Evolutionary conservation across 2,329 filamentous ascomycete genomes (phyloP), one percentile per base, ranked within the genome.

Genomic region (Calonectria montana): DNA sequence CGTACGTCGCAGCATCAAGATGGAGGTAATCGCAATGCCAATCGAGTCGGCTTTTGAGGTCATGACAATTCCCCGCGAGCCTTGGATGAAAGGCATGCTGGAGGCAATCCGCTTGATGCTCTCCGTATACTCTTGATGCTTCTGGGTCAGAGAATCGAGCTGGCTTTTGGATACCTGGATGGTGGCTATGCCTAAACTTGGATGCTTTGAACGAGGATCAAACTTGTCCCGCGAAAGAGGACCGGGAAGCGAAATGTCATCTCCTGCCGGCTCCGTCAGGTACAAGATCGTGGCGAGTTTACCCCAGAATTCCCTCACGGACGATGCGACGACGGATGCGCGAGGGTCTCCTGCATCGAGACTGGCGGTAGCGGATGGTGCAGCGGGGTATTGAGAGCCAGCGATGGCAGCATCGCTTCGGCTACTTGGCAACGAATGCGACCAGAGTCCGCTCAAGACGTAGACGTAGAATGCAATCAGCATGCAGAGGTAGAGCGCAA

Each of bases 1-100:
- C 16, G 70, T 71, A 23, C 74, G 70, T 3, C 76, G 72, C 2
- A 78, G 63, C 76, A 78, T 78, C 4, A 73, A 13, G 9, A 78
- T 55, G 9, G 76, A 73, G 2, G 76, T 78, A 18, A 69, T 67
- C 37, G 76, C 76, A 10, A 78, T 73, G 0, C 76, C 76, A 16
- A 78, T 57, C 0, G 43, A 65, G 0, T 71, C 69, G 1, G 74
- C 75, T 16, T 69, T 71, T 0, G 76, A 65, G 4, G 76, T 78
- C 25, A 78, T 77, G 16, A 78, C 76, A 3, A 78, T 37, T 0
- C 76, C 76, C 15, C 69, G 70, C 1, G 75, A 73, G 16, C 55
- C 48, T 25, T 13, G 62, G 1, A 29, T 41, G 37, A 72, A 78
- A 0, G 76, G 76, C 1, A 78, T 10, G 12, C 68, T 48, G 0